These are phyloP conservation scores for Talaromyces borbonicus DNA, from an alignment of 495 filamentous ascomycete species.

Conservation along the genomic window DNA sequence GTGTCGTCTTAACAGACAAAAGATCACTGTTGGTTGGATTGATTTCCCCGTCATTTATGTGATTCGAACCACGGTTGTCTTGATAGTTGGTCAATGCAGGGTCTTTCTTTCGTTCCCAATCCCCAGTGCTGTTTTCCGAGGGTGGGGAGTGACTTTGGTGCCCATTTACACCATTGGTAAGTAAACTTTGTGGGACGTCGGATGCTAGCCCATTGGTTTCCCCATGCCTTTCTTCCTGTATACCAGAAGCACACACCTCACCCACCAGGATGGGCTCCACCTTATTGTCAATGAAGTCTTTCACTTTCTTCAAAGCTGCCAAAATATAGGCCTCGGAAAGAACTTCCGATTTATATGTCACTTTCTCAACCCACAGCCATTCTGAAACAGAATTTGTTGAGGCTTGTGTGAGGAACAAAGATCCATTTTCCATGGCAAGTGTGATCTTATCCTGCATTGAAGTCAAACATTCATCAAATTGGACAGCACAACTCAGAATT, in stretches of 20 bases:
- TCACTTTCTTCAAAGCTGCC: slow-evolving; percentile 16
- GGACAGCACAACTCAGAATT: slow-evolving; percentile 11
- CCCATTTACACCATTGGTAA: too few relatives aligned
- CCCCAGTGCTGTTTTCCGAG: too few relatives aligned
- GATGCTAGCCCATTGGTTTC: too few relatives aligned
- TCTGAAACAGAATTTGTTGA: background rate
- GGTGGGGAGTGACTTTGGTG: too few relatives aligned
- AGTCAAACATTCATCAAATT: slow-evolving; percentile 8
- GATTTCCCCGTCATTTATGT: background rate
- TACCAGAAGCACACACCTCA: background rate
- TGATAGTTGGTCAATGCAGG: background rate
- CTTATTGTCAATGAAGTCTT: background rate
- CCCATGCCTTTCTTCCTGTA: background rate
- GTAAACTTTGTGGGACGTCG: too few relatives aligned
- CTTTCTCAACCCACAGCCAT: slow-evolving; percentile 34
- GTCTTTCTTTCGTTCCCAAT: too few relatives aligned
- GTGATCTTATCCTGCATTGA: slow-evolving; percentile 10
- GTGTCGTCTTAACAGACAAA: background rate
- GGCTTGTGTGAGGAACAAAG: slow-evolving; percentile 7
- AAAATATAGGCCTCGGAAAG: slow-evolving; percentile 24
- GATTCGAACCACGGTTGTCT: background rate
- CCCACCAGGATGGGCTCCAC: background rate
- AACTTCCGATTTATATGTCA: slow-evolving; percentile 21
- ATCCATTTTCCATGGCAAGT: slow-evolving; percentile 11
- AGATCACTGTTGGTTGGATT: background rate